Evolutionary conservation across 129 eudicot species (phyloP).

Genomic region (Flaveria bidentis): DNA sequence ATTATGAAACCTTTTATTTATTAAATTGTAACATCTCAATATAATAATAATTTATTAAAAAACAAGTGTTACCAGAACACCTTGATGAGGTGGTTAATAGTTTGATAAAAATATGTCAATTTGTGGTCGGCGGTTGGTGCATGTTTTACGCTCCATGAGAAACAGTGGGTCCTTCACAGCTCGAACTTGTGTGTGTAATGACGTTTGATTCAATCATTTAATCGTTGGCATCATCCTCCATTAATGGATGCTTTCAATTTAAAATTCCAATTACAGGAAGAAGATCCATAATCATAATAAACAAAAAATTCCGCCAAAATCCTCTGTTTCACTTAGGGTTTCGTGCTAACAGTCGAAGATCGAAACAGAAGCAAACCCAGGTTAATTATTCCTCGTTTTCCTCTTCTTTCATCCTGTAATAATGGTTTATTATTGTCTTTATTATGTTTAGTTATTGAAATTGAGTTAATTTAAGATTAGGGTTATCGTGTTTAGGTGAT

Average conservation of each 20-base stretch:
- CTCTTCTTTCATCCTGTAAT: not conserved
- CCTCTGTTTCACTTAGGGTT: slow-evolving; percentile 22
- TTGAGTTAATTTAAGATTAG: not conserved
- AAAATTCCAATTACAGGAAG: not conserved
- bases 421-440: slow-evolving; percentile 3
- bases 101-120: not conserved
- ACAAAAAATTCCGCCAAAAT: slow-evolving; percentile 29
- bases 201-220: slow-evolving; percentile 16
- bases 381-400: not conserved
- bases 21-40: too few relatives aligned
- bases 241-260: slow-evolving; percentile 10
- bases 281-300: not conserved
- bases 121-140: slow-evolving; percentile 1
- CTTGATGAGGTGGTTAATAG: too few relatives aligned
- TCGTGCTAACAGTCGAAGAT: not conserved
- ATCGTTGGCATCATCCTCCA: slow-evolving; percentile 33
- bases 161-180: slow-evolving; percentile 35
- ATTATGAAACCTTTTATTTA: too few relatives aligned
- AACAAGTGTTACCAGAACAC: too few relatives aligned
- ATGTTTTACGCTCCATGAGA: not conserved
- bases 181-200: slow-evolving; percentile 21
- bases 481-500: not conserved
- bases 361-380: slow-evolving; percentile 13
- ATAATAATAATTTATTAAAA: too few relatives aligned
- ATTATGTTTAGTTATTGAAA: not conserved